phyloP scores from a whole-genome alignment of 2,329 filamentous ascomycete species.

The Paecilomyces sp. region DNA sequence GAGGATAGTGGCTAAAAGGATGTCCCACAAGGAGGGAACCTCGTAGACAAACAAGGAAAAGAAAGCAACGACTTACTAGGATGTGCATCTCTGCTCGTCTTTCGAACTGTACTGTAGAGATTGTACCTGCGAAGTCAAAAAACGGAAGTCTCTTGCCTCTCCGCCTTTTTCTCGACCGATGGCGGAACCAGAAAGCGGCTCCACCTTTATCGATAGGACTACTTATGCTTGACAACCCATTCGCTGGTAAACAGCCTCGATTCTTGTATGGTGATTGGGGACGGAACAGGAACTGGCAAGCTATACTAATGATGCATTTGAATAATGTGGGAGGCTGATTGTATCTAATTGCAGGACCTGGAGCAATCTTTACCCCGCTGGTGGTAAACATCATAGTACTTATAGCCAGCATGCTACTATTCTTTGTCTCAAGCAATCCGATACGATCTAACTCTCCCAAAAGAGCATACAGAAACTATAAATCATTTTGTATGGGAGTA shows the following conservation, averaged over 20 bases:
- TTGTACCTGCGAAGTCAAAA: not conserved
- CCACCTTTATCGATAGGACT: slow-evolving; percentile 14
- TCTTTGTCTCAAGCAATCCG: not conserved
- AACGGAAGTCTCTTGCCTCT: not conserved
- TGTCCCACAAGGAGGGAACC: not conserved
- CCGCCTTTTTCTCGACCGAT: not conserved
- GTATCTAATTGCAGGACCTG: not conserved
- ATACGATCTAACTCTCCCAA: not conserved
- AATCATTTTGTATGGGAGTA: not conserved
- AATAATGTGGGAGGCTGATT: not conserved
- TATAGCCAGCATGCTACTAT: not conserved
- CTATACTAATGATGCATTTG: not conserved
- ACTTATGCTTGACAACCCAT: not conserved
- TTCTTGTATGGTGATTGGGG: not conserved
- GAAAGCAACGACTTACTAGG: slow-evolving; percentile 32
- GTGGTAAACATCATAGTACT: not conserved
- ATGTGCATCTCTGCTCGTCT: slow-evolving; percentile 41
- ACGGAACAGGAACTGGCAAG: no score
- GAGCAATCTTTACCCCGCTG: not conserved
- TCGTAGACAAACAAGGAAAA: not conserved
- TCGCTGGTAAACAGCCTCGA: not conserved
- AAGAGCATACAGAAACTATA: not conserved
- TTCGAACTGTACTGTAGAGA: not conserved
- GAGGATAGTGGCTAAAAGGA: not conserved
- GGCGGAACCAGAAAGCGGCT: not conserved